Conservation (phyloP, 768 basidiomycete species). For the Amylocystis lapponica region DNA sequence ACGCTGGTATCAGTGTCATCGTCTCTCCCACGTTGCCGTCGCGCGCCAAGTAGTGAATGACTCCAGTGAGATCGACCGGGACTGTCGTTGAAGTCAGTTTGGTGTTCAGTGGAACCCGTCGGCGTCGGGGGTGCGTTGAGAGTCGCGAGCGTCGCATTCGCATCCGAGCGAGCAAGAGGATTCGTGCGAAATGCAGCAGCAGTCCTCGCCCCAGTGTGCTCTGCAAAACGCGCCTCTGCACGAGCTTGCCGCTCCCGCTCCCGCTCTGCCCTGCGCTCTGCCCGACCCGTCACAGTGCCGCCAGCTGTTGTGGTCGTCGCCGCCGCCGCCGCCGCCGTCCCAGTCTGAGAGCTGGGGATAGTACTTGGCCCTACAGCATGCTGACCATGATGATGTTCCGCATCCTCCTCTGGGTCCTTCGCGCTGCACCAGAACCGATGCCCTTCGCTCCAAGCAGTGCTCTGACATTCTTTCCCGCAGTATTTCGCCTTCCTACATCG, state of each 20-base stretch:
- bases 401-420: slow-evolving; percentile 44
- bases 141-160: no score
- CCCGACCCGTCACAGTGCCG: slow-evolving; percentile 13
- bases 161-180: no score
- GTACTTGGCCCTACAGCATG: slow-evolving; percentile 5
- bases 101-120: no score
- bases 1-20: no score
- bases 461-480: slow-evolving; percentile 96
- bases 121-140: no score
- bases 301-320: slow-evolving; percentile 3
- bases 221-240: slow-evolving; percentile 9
- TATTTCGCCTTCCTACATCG: slow-evolving; percentile 98
- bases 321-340: slow-evolving; percentile 9
- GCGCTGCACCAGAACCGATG: slow-evolving; percentile 93
- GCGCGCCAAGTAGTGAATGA: no score
- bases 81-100: no score
- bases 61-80: no score
- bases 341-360: slow-evolving; percentile 9
- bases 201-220: neutral
- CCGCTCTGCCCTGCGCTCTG: slow-evolving; percentile 34
- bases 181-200: no score
- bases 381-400: slow-evolving; percentile 17
- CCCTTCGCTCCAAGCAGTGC: slow-evolving; percentile 93
- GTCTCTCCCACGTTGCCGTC: no score
- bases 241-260: slow-evolving; percentile 22